Conservation (phyloP, 768 basidiomycete species). For the Guyanaporus albipodus region DNA sequence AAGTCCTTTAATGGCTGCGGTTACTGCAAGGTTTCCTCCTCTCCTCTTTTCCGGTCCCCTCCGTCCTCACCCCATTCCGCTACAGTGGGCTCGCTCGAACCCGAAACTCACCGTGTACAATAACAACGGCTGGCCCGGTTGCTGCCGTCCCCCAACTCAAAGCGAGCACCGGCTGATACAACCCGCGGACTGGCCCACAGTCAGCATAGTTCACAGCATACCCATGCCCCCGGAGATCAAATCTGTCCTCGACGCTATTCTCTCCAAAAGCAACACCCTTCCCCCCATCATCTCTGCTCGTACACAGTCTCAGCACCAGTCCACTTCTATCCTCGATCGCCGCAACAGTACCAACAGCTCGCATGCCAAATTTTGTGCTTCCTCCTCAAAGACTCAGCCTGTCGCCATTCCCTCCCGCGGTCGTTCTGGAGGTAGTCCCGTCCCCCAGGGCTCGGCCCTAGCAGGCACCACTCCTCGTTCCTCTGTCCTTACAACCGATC, state of each 20-base stretch:
- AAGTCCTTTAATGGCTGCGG: conserved; percentile 84
- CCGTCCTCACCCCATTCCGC: conserved; percentile 25
- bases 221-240: conserved; percentile 72
- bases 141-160: conserved; percentile 70
- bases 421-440: conserved; percentile 52
- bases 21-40: conserved; percentile 71
- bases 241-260: conserved; percentile 55
- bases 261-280: conserved; percentile 37
- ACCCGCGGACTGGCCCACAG: conserved; percentile 76
- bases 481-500: conserved; percentile 40
- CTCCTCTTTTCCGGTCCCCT: conserved; percentile 15
- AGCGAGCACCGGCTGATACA: conserved; percentile 61
- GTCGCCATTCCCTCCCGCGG: conserved; percentile 41
- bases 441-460: conserved; percentile 22
- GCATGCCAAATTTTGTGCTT: conserved; percentile 12
- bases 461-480: conserved; percentile 31
- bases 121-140: conserved; percentile 85
- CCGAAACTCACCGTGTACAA: conserved; percentile 54
- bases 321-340: conserved; percentile 39
- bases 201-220: conserved; percentile 69
- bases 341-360: conserved; percentile 41
- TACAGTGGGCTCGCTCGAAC: conserved; percentile 67
- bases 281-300: conserved; percentile 28
- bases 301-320: conserved; percentile 32
- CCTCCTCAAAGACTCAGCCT: conserved; percentile 37